Conservation (phyloP, 805 yeast species). For the Spathaspora arborariae region DNA sequence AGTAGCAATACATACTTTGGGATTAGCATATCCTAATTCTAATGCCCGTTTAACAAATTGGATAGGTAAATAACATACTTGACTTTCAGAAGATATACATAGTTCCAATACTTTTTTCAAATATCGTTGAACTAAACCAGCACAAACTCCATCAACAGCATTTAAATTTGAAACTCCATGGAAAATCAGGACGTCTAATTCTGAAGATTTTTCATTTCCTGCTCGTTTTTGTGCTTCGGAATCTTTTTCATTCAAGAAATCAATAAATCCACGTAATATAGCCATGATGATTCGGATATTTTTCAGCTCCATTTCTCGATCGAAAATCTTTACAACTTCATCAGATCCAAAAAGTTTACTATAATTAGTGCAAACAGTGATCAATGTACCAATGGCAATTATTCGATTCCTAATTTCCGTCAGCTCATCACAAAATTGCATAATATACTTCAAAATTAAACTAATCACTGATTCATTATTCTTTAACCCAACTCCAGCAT, state of each 20-base stretch:
- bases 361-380: constrained; percentile 57
- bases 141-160: constrained; percentile 66
- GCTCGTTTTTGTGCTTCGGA: constrained; percentile 36
- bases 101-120: constrained; percentile 44
- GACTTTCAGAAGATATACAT: constrained; percentile 45
- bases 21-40: constrained; percentile 69
- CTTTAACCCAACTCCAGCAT: constrained; percentile 39
- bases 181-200: constrained; percentile 47
- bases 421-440: constrained; percentile 45
- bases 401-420: constrained; percentile 36
- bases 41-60: constrained; percentile 54
- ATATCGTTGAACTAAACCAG: constrained; percentile 67
- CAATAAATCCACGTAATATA: constrained; percentile 54
- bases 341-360: constrained; percentile 64
- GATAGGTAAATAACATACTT: constrained; percentile 48
- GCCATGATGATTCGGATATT: constrained; percentile 44
- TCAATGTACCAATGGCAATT: constrained; percentile 53
- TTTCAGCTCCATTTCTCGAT: constrained; percentile 39
- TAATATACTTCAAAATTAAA: constrained; percentile 54
- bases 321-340: constrained; percentile 49
- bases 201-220: constrained; percentile 31
- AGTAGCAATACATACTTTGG: constrained; percentile 64
- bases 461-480: constrained; percentile 55
- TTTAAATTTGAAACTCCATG: constrained; percentile 49
- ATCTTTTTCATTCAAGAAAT: constrained; percentile 58